These are phyloP conservation scores for Eucalyptus caleyi DNA, from an alignment of 345 rosid species.

Conservation along the genomic window DNA sequence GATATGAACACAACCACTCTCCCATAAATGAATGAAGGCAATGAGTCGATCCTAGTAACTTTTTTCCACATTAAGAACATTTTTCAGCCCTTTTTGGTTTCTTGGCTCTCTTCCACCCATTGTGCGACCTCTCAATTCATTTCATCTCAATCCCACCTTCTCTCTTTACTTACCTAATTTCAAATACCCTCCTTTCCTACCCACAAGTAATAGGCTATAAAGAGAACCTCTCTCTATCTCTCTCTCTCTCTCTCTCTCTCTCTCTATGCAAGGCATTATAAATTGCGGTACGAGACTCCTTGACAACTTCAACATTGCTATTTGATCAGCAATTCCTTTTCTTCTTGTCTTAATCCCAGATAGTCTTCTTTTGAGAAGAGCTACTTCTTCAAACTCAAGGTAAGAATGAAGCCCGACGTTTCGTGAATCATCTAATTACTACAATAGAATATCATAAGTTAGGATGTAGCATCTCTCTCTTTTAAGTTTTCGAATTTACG, in stretches of 20 bases:
- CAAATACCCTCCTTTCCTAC: slow-evolving; percentile 4
- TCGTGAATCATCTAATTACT: neutral
- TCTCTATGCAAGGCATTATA: neutral
- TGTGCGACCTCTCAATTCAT: neutral
- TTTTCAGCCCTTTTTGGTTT: neutral
- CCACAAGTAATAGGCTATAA: slow-evolving; percentile 1
- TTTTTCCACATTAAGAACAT: neutral
- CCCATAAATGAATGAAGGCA: neutral
- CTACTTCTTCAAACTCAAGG: neutral
- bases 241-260: neutral
- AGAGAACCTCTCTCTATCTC: too few relatives aligned
- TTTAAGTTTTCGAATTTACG: neutral
- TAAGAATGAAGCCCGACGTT: neutral
- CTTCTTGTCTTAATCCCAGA: neutral
- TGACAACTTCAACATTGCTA: neutral
- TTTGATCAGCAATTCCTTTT: neutral
- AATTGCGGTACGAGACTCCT: neutral
- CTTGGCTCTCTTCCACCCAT: neutral
- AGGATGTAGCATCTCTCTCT: neutral
- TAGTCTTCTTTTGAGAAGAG: neutral
- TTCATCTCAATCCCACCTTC: neutral
- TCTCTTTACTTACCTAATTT: neutral
- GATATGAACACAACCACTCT: neutral
- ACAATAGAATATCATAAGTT: neutral
- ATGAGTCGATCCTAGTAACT: neutral